Percentiles rank a stretch among this genome's conserved stretches.
phyloP scores from a whole-genome alignment of 345 rosid genomes.

The Citrus australasica region DNA sequence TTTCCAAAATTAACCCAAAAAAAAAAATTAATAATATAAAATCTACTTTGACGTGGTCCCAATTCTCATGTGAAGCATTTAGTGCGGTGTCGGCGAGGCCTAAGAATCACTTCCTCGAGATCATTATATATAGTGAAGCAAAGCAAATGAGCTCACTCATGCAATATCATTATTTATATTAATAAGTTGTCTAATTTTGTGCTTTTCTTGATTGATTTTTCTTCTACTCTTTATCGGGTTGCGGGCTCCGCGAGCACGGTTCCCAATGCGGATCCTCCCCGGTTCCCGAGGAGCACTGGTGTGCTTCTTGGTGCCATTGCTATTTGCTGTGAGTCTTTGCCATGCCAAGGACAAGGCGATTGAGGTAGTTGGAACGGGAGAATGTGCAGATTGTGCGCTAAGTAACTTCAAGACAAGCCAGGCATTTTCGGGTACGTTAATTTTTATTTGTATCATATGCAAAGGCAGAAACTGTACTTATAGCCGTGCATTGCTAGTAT shows the following conservation, averaged over 20 bases:
- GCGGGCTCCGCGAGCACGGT: not conserved
- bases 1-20: slow-evolving; percentile 8
- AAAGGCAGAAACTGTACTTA: too few relatives aligned
- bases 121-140: not conserved
- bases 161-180: not conserved
- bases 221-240: not conserved
- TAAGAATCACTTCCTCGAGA: not conserved
- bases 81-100: not conserved
- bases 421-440: slow-evolving; percentile 54
- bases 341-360: slow-evolving; percentile 27
- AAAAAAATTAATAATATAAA: too few relatives aligned
- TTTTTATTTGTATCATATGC: not conserved
- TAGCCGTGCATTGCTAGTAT: not conserved
- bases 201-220: not conserved
- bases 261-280: slow-evolving; percentile 53
- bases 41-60: slow-evolving; percentile 16
- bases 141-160: not conserved
- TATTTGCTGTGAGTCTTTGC: slow-evolving; percentile 37
- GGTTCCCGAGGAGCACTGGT: slow-evolving; percentile 34
- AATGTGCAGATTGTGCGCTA: slow-evolving; percentile 55
- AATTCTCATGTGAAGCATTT: slow-evolving; percentile 32
- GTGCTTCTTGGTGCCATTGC: slow-evolving; percentile 36
- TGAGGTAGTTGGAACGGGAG: slow-evolving; percentile 64
- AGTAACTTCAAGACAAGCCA: slow-evolving; percentile 35
- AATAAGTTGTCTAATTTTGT: not conserved